phyloP scores from a whole-genome alignment of 495 filamentous ascomycete species.

The Penicillium salamii region DNA sequence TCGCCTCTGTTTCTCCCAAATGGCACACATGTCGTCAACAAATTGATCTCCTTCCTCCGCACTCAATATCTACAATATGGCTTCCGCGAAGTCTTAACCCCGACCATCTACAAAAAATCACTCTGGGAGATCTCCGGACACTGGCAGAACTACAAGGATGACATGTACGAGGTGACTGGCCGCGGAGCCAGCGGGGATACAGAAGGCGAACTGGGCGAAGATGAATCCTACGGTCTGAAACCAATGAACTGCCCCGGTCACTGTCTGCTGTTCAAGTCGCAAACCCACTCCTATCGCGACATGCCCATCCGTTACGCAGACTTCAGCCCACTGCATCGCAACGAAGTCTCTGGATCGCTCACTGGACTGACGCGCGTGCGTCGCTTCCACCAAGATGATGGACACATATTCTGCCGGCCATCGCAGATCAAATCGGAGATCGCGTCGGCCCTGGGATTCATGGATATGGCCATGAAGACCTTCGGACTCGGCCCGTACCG shows the following conservation, averaged over 20 bases:
- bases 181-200: conserved; percentile 51
- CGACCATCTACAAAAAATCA: conserved; percentile 88
- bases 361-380: conserved; percentile 85
- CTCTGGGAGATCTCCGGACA: conserved; percentile 89
- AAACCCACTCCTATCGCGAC: conserved; percentile 73
- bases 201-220: conserved; percentile 50
- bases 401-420: conserved; percentile 90
- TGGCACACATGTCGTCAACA: conserved; percentile 84
- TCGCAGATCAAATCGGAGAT: conserved; percentile 82
- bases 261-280: conserved; percentile 78
- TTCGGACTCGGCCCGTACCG: conserved; percentile 73
- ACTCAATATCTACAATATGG: conserved; percentile 84
- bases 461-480: conserved; percentile 71
- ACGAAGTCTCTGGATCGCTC: conserved; percentile 82
- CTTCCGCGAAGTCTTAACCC: conserved; percentile 88
- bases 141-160: conserved; percentile 89
- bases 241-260: conserved; percentile 98
- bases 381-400: conserved; percentile 95
- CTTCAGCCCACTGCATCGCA: conserved; percentile 87
- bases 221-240: conserved; percentile 85
- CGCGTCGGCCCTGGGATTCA: conserved; percentile 71
- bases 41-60: conserved; percentile 79
- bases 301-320: conserved; percentile 89
- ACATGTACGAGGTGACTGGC: conserved; percentile 87
- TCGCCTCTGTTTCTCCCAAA: conserved; percentile 86